Evolutionary conservation across 805 yeast species (phyloP), one percentile per base, ranked within the genome.

Genomic region (Wickerhamomyces bovis): DNA sequence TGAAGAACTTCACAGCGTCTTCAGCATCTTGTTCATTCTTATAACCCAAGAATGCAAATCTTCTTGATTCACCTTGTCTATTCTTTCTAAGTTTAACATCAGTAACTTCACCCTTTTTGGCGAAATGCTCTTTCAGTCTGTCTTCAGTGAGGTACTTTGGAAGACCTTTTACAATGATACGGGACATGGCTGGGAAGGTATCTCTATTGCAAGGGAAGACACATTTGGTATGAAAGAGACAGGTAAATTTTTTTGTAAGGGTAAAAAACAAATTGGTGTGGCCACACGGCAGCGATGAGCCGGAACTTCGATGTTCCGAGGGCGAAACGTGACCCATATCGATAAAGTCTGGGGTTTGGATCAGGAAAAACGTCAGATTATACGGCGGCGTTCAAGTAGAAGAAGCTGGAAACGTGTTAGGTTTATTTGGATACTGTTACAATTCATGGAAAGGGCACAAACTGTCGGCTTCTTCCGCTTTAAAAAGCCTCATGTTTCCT

Each of bases 41-140:
- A 65, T 77, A 94, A 1, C 99, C 99, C 44, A 94, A 72, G 58
- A 94, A 94, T 7, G 96, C 98, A 72, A 94, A 94, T 56, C 95
- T 74, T 66, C 99, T 79, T 10, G 96, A 85, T 58, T 83, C 85
- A 22, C 99, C 99, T 54, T 78, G 80, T 55, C 84, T 74, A 53
- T 84, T 87, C 57, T 78, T 83, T 77, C 89, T 77, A 33, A 94
- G 72, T 64, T 86, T 89, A 35, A 88, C 90, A 75, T 94, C 99
- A 0, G 97, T 87, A 25, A 90, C 88, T 43, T 74, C 71, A 11
- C 88, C 86, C 35, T 70, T 68, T 46, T 68, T 63, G 3, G 60
- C 63, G 60, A 92, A 92, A 60, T 82, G 89, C 26, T 75, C 77
- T 51, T 73, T 73, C 46, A 92, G 67, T 52, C 83, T 79, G 2